Conservation (phyloP, 2,329 filamentous ascomycete species). For the Clathrospora elynae region DNA sequence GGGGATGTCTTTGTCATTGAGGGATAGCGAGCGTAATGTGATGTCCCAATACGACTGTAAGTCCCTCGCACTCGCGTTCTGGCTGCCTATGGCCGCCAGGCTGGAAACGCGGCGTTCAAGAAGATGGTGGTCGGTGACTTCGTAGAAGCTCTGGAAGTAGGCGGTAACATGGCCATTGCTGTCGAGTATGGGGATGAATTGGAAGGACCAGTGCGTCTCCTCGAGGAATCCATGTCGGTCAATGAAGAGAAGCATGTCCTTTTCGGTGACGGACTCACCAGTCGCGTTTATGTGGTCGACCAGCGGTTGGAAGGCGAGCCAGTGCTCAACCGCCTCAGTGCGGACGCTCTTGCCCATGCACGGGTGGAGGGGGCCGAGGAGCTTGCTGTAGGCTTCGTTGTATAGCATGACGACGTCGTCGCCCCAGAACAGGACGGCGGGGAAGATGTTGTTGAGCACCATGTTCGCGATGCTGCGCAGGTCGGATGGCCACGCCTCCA, state of each 20-base stretch:
- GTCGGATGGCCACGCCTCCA: conserved; percentile 70
- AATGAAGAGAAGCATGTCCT: conserved; percentile 75
- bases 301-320: conserved; percentile 30
- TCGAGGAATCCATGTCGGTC: conserved; percentile 70
- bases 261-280: conserved; percentile 41
- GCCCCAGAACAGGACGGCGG: conserved; percentile 65
- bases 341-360: conserved; percentile 62
- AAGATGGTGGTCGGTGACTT: conserved; percentile 65
- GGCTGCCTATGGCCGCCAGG: conserved; percentile 72
- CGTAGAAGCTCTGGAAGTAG: conserved; percentile 76
- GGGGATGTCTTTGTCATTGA: conserved; percentile 62
- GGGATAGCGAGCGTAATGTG: conserved; percentile 68
- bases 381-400: conserved; percentile 44
- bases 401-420: conserved; percentile 45
- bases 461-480: conserved; percentile 76
- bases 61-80: conserved; percentile 69
- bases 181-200: conserved; percentile 73
- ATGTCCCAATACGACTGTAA: conserved; percentile 72
- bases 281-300: conserved; percentile 29
- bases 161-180: conserved; percentile 71
- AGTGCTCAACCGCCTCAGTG: conserved; percentile 75
- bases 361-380: conserved; percentile 55
- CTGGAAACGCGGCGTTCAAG: conserved; percentile 30
- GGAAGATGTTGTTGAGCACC: conserved; percentile 62
- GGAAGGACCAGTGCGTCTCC: conserved; percentile 80